Evolutionary conservation across 495 filamentous ascomycete species (phyloP).

Genomic region (Usnea hakonensis): DNA sequence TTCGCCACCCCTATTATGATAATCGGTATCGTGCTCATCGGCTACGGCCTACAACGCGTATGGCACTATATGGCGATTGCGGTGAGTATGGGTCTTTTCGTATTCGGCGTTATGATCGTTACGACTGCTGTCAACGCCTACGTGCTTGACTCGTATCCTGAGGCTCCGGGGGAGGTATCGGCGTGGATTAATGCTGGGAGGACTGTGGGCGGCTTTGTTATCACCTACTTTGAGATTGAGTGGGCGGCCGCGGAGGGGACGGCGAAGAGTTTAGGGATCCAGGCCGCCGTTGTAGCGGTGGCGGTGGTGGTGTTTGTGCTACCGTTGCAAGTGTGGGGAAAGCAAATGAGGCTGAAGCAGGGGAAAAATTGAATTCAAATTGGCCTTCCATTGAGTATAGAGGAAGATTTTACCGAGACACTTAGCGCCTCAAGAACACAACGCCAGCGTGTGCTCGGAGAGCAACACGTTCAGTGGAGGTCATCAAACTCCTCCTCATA

Average conservation of each 20-base stretch:
- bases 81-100: constrained; percentile 46
- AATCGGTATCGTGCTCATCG: constrained; percentile 45
- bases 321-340: no score
- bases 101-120: constrained; percentile 56
- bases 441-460: no score
- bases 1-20: constrained; percentile 44
- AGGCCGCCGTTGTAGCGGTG: neutral
- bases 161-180: constrained; percentile 48
- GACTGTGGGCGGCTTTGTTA: constrained; percentile 41
- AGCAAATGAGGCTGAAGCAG: no score
- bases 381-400: no score
- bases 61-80: constrained; percentile 51
- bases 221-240: constrained; percentile 43
- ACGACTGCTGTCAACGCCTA: constrained; percentile 55
- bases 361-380: no score
- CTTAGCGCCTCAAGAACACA: no score
- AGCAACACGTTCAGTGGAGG: no score
- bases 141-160: constrained; percentile 52
- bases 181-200: constrained; percentile 45
- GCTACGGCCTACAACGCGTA: constrained; percentile 42
- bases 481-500: no score
- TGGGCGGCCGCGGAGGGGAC: constrained; percentile 23
- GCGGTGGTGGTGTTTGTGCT: no score
- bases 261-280: neutral
- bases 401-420: no score